A percentile compares a stretch with the other conserved stretches of the same genome.
phyloP scores from a whole-genome alignment of 257 asterid genomes.

The Rauvolfia tetraphylla region DNA sequence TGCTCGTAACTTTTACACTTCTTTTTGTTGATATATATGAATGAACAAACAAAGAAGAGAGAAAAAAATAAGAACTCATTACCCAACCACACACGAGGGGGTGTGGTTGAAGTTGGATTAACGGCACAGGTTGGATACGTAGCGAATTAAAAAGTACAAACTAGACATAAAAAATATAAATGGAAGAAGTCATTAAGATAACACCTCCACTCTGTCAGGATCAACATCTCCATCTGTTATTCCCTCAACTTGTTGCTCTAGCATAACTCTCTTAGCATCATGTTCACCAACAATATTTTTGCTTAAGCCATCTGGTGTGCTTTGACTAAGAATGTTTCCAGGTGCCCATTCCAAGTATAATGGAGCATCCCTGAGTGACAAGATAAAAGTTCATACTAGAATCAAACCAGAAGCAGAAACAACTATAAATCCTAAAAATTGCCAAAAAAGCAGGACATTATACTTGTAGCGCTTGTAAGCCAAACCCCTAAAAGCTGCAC shows the following conservation, averaged over 20 bases:
- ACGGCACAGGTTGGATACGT: neutral
- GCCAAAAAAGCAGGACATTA: conserved; percentile 15
- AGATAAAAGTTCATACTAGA: conserved; percentile 2
- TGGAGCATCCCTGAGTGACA: conserved; percentile 69
- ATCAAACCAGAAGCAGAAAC: neutral
- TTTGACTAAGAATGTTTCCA: conserved; percentile 57
- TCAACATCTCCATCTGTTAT: conserved; percentile 57
- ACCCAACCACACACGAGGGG: neutral
- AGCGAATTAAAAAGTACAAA: neutral
- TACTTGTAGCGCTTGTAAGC: conserved; percentile 96
- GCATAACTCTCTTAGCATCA: conserved; percentile 46
- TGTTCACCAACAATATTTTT: conserved; percentile 42
- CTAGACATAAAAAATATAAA: neutral
- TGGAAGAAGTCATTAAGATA: conserved; percentile 9
- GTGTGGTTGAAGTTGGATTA: neutral
- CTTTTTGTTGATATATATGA: neutral
- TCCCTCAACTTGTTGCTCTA: conserved; percentile 63
- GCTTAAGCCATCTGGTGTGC: conserved; percentile 29
- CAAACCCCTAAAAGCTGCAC: conserved; percentile 72
- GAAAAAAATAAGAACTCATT: neutral
- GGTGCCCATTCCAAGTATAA: conserved; percentile 99
- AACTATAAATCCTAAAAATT: neutral
- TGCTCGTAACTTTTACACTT: neutral
- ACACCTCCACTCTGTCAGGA: conserved; percentile 90
- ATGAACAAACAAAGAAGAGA: neutral